phyloP scores from a whole-genome alignment of 768 basidiomycete genomes.

The Russula vinacea region DNA sequence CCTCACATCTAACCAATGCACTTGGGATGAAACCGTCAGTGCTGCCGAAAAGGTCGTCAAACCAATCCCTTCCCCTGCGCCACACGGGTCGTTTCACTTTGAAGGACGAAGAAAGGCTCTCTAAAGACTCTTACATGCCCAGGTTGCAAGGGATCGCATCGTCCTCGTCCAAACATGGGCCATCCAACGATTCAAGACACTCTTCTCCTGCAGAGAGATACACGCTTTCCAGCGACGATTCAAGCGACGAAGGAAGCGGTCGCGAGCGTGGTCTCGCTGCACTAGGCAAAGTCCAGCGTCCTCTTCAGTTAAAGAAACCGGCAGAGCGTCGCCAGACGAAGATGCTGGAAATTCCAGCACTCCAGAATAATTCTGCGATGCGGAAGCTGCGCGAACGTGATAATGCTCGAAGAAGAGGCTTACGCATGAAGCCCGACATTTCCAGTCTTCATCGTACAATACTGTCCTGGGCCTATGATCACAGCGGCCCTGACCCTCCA shows the following conservation, averaged over 20 bases:
- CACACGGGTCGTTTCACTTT: slow-evolving; percentile 32
- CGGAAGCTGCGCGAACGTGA: slow-evolving; percentile 56
- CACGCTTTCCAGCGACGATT: slow-evolving; percentile 36
- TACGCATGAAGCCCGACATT: slow-evolving; percentile 81
- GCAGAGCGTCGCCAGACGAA: slow-evolving; percentile 61
- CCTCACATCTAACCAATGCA: slow-evolving; percentile 2
- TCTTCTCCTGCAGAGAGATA: slow-evolving; percentile 6
- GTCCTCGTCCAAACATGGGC: slow-evolving; percentile 32
- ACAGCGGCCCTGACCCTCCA: slow-evolving; percentile 58
- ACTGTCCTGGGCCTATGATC: slow-evolving; percentile 83
- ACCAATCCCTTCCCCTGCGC: slow-evolving; percentile 17
- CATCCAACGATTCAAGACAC: slow-evolving; percentile 15
- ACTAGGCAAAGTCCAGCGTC: slow-evolving; percentile 27
- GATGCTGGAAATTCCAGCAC: slow-evolving; percentile 53
- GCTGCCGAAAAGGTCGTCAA: slow-evolving; percentile 4
- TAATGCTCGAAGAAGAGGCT: slow-evolving; percentile 56
- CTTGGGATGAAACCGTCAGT: not conserved
- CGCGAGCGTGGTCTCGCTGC: slow-evolving; percentile 36
- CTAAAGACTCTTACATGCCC: slow-evolving; percentile 40
- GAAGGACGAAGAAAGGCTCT: slow-evolving; percentile 40
- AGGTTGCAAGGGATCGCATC: slow-evolving; percentile 39
- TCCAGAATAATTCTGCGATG: slow-evolving; percentile 43
- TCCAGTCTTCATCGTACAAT: slow-evolving; percentile 71
- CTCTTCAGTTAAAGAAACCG: slow-evolving; percentile 51
- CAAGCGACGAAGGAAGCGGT: slow-evolving; percentile 43